phyloP scores from a whole-genome alignment of 2,329 filamentous ascomycete species.

The Colletotrichum australisinense region DNA sequence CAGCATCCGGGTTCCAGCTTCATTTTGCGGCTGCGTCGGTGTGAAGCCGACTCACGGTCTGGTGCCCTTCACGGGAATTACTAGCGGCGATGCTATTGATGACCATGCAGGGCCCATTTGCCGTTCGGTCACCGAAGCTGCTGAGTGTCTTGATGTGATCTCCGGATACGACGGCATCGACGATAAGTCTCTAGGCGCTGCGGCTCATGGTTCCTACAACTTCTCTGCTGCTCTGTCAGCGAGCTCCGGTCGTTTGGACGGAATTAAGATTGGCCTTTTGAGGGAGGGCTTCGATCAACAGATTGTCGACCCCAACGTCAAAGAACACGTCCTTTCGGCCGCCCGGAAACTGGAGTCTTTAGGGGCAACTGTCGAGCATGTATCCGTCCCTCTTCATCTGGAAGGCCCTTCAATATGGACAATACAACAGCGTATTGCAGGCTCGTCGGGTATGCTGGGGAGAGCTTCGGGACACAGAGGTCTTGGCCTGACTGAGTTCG shows the following conservation, averaged over 20 bases:
- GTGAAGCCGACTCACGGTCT: constrained; percentile 64
- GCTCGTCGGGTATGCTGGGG: constrained; percentile 54
- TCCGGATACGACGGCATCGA: constrained; percentile 62
- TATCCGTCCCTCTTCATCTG: constrained; percentile 61
- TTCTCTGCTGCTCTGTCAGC: constrained; percentile 39
- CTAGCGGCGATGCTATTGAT: constrained; percentile 59
- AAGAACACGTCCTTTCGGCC: constrained; percentile 53
- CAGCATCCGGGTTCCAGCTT: constrained; percentile 57
- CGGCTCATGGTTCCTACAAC: constrained; percentile 42
- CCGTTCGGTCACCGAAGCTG: constrained; percentile 51
- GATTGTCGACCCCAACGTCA: constrained; percentile 52
- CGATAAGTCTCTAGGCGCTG: constrained; percentile 52
- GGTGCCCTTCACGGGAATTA: constrained; percentile 62
- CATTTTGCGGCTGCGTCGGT: constrained; percentile 53
- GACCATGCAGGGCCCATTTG: constrained; percentile 62
- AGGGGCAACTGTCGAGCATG: constrained; percentile 60
- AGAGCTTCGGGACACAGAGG: constrained; percentile 59
- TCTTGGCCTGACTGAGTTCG: constrained; percentile 61
- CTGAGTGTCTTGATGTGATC: constrained; percentile 56
- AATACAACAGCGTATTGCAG: constrained; percentile 56
- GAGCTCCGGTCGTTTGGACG: constrained; percentile 40
- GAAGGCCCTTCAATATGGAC: constrained; percentile 64
- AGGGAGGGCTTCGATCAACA: constrained; percentile 56
- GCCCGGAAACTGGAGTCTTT: constrained; percentile 53
- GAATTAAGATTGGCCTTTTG: constrained; percentile 55